Base-by-base conservation (phyloP, 108 stramenopile species). In the Schizochytrium sp. region DNA sequence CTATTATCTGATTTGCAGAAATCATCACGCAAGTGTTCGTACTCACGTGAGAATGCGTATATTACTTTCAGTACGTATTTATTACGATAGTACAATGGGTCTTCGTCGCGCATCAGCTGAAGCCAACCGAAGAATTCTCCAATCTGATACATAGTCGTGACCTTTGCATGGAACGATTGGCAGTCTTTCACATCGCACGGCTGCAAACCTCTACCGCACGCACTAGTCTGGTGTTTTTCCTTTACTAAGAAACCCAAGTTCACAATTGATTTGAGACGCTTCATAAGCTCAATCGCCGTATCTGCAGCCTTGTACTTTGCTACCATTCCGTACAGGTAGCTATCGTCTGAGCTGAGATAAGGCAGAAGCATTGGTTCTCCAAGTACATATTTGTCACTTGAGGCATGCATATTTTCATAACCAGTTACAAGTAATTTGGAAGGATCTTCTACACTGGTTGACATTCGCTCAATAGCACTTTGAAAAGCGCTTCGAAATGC, bases 231-330 rank as follows among this genome's bases (percentile, higher is more conserved):
- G 64, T 69, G 64, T 38, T 28, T 83, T 50, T 83, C 53, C 28
- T 55, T 83, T n/a, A 55, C 4, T n/a, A 83, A 40, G 10, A 83
- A 69, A 5, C 50, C 76, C 15, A 55, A 55, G 5, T 50, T 49
- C n/a, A 53, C 76, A 5, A 42, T 83, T 13, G 45, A 55, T 42
- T 83, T 83, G 50, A 83, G 53, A 1, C 76, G 76, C 76, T 83
- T 83, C 50, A 83, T 55, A 53, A 83, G 76, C 76, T 83, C 76
- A 53, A 83, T 83, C 0, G 50, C 76, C 15, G 76, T 83, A 49
- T 83, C 76, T n/a, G 76, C 76, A 38, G n/a, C 76, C 3, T 83
- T 83, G 76, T 83, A 83, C 3, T 83, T 83, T 47, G 76, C 47
- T 8, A 83, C 38, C 45, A 83, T 83, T 5, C 53, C 53, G 3